Evolutionary conservation across 2,329 filamentous ascomycete genomes (phyloP), one percentile per base, ranked within the genome.

Genomic region (Rachicladosporium sp.): DNA sequence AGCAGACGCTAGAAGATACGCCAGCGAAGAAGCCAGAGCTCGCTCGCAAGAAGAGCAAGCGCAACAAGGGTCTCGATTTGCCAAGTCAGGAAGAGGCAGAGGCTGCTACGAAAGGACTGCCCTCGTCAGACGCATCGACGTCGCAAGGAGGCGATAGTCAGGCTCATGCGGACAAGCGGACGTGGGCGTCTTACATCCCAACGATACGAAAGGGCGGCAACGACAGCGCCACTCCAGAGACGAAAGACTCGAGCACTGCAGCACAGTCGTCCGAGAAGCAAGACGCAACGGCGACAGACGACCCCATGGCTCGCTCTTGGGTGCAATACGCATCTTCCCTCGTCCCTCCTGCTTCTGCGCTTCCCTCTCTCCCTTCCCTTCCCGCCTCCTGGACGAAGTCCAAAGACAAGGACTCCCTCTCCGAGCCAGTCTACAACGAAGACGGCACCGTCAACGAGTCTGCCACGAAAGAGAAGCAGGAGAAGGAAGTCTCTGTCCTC

Each of bases 401-500:
- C n/a, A 55, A 54, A 34, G 50, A 53, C 40, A 55, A 55, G 34
- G 53, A 59, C 30, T 43, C 46, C 11, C 54, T 61, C 12, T 46
- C 51, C 21, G 50, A 56, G 35, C 53, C 59, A n/a, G 57, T 59
- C 31, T 60, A 52, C 36, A 59, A 58, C 40, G 49, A 55, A 43
- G 57, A 60, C 38, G 58, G 57, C 37, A 58, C 47, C 7, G 43
- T 59, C 46, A 48, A 59, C 40, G 54, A 61, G 36, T 62, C 64
- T 40, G 56, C 51, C 33, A 58, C 58, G 13, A 53, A 53, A 21
- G 58, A 71, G 43, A 67, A 73, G 50, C 78, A 86, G 53, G 68
- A 79, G 45, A 68, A 76, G 40, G 91, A 95, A 51, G 75, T 96
- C 43, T 76, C 75, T 31, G 71, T 75, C 23, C 76, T 94, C 13